A percentile compares a stretch with the other conserved stretches of the same genome.
Conservation (phyloP, 768 basidiomycete genomes). For the Chiua virens region DNA sequence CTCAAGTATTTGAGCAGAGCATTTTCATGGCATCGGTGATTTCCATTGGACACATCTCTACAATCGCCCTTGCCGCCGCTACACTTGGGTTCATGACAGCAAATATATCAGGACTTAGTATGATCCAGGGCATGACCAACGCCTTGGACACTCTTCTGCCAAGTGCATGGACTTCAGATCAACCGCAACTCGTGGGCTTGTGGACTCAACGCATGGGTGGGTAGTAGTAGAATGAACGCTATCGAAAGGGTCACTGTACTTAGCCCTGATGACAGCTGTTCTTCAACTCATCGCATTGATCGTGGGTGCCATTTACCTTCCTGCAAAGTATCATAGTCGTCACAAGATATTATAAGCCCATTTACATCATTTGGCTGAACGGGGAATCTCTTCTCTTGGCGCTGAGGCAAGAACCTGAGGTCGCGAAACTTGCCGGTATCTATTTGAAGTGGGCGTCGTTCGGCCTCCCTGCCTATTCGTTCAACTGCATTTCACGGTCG, state of each 20-base stretch:
- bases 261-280: slow-evolving; percentile 9
- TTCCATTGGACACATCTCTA: slow-evolving; percentile 89
- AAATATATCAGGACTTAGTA: slow-evolving; percentile 54
- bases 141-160: slow-evolving; percentile 94
- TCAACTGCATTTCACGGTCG: slow-evolving; percentile 53
- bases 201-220: slow-evolving; percentile 89
- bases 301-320: slow-evolving; percentile 43
- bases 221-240: background rate
- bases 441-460: slow-evolving; percentile 77
- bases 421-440: slow-evolving; percentile 68
- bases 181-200: slow-evolving; percentile 83
- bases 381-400: slow-evolving; percentile 74
- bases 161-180: slow-evolving; percentile 87
- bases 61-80: slow-evolving; percentile 83
- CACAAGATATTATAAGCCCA: slow-evolving; percentile 38
- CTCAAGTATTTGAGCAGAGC: slow-evolving; percentile 83
- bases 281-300: slow-evolving; percentile 39
- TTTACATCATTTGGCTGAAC: slow-evolving; percentile 78
- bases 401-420: slow-evolving; percentile 76
- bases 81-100: slow-evolving; percentile 75
- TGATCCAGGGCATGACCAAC: slow-evolving; percentile 80
- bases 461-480: slow-evolving; percentile 72
- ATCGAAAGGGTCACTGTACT: background rate
- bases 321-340: background rate
- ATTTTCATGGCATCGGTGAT: slow-evolving; percentile 83